Evolutionary conservation across 805 yeast species (phyloP).

Genomic region (Lipomyces sp.): DNA sequence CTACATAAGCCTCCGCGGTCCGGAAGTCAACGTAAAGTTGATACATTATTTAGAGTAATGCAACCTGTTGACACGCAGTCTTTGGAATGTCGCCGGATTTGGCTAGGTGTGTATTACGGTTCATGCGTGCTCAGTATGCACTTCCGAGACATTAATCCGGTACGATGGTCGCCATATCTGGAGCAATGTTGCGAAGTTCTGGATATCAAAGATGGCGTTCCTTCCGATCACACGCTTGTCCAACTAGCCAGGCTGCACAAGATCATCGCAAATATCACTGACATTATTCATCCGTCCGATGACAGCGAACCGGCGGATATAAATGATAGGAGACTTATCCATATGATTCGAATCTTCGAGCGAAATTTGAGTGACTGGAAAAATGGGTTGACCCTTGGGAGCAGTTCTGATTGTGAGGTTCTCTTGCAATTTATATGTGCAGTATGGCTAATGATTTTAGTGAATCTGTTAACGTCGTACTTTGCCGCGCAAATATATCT

Average conservation of each 20-base stretch:
- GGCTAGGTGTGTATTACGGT: conserved; percentile 63
- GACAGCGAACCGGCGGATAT: conserved; percentile 17
- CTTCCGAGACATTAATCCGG: conserved; percentile 64
- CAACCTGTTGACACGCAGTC: conserved; percentile 49
- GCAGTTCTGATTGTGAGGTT: background rate
- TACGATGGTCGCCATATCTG: conserved; percentile 54
- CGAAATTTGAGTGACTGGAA: conserved; percentile 19
- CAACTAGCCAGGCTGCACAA: conserved; percentile 13
- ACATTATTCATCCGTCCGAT: conserved; percentile 18
- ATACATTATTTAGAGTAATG: conserved; percentile 37
- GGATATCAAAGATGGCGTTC: conserved; percentile 41
- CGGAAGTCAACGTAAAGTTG: conserved; percentile 8
- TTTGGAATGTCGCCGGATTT: conserved; percentile 56
- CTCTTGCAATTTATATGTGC: background rate
- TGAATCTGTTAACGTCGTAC: conserved; percentile 13
- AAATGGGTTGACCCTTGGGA: conserved; percentile 1
- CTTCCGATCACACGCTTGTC: conserved; percentile 8
- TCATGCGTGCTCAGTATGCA: conserved; percentile 69
- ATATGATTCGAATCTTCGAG: conserved; percentile 24
- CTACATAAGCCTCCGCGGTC: conserved; percentile 57
- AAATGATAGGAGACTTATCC: conserved; percentile 7
- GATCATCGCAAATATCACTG: conserved; percentile 12
- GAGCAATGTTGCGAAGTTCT: conserved; percentile 63
- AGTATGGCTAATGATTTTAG: conserved; percentile 3
- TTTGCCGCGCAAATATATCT: conserved; percentile 23